phyloP scores from a whole-genome alignment of 2,329 filamentous ascomycete genomes.

The Pochonia chlamydosporia region DNA sequence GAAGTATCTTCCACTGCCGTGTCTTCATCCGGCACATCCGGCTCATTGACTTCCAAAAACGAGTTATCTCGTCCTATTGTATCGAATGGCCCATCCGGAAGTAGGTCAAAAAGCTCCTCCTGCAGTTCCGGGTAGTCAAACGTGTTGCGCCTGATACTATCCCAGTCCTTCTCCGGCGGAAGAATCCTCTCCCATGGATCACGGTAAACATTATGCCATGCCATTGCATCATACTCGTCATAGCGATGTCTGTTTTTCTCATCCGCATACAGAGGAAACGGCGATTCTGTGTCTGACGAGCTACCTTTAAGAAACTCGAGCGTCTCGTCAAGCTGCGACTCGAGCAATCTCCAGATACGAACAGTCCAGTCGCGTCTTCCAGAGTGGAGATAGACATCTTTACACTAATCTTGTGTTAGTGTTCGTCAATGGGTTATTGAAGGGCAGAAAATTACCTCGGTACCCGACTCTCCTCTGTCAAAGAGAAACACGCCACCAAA shows the following conservation, averaged over 20 bases:
- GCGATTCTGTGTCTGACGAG: background rate
- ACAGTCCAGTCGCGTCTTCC: background rate
- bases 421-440: background rate
- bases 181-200: background rate
- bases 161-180: background rate
- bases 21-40: background rate
- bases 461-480: slow-evolving; percentile 17
- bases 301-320: background rate
- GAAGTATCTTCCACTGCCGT: too few relatives aligned
- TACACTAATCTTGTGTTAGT: background rate
- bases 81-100: background rate
- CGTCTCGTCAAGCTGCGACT: background rate
- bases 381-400: background rate
- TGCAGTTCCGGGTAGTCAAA: background rate
- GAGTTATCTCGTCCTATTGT: background rate
- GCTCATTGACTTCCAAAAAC: background rate
- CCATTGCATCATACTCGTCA: background rate
- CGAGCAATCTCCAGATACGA: background rate
- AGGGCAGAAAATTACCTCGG: slow-evolving; percentile 8
- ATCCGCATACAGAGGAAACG: background rate
- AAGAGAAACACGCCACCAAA: slow-evolving; percentile 24
- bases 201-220: background rate
- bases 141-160: background rate
- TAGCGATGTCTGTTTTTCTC: background rate
- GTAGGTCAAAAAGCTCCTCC: background rate